Evolutionary conservation across 345 rosid genomes (phyloP), one percentile per base, ranked within the genome.

Genomic region (Pelargonium nanum): DNA sequence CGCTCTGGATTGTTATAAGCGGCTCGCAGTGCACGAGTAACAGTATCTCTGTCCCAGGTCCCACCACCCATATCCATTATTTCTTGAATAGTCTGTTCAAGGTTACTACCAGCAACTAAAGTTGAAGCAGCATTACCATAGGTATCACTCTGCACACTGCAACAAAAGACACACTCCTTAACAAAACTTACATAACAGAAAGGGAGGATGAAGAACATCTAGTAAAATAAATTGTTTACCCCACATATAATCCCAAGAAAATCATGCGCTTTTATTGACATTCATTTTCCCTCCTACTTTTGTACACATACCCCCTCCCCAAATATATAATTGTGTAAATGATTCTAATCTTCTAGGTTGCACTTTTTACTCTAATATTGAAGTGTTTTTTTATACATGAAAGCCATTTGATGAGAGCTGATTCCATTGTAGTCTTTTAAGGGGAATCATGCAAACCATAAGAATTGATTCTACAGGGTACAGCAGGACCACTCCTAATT

Each of bases 1-100:
- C 99, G 76, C 80, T 90, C 99, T 22, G 99, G 99, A 64, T 93
- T 93, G 76, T 90, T 93, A 72, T 90, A 88, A 58, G 99, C 97
- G 25, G 99, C 97, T 71, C 88, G 89, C 73, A 93, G 96, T 58
- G 99, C 99, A 56, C 92, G 86, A 53, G 75, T 71, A 66, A 93
- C 97, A 22, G 89, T 87, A 68, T 93, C 96, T 83, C 84, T 85
- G 77, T 86, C 97, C 99, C 99, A 93, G 54, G 63, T 83, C 50
- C 99, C 99, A 52, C 96, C 99, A 21, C 97, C 99, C 74, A 93
- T 84, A 68, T 93, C 99, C 94, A 93, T 81, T 69, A 93, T 58
- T 69, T 89, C 88, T 70, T 81, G 93, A 63, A 89, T 77, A 57
- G 85, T 83, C 71, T 79, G 88, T 68, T 89, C 97, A 28, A 83